Base-by-base conservation (phyloP, 805 yeast species). In the Kodamaea kaohsiungensis region DNA sequence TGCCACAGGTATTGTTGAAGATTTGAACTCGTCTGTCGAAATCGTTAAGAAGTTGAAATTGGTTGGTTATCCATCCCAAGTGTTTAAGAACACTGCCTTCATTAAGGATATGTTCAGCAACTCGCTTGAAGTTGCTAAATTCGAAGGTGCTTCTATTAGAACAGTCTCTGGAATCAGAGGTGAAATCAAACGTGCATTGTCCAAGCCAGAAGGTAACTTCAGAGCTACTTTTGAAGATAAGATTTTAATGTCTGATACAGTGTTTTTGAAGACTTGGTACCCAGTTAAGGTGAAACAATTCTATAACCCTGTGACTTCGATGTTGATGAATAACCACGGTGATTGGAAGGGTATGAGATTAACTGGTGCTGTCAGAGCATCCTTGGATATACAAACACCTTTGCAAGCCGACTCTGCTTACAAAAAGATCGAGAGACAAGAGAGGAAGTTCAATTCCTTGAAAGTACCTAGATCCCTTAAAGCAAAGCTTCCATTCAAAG, bases 141-240 rank as follows among this genome's bases (percentile, higher is more conserved):
- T 95, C 66, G 99, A 95, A 75, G 99, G 99, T 55, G 99, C 99
- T 0, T 87, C 91, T 46, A 91, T 95, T 66, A 88, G 91, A 70
- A 96, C 99, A 0, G 99, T 95, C 3, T 89, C 97, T 7, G 99
- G 99, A 56, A 91, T 95, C 55, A 80, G 99, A 61, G 99, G 99
- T 71, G 98, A 95, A 70, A 93, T 95, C 63, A 95, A 95, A 70
- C 80, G 98, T 59, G 99, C 98, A 0, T 77, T 95, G 57, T 83
- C 96, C 8, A 88, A 89, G 62, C 97, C 98, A 0, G 98, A 93
- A 50, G 99, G 99, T 10, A 86, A 88, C 69, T 96, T 81, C 78
- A 84, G 99, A 67, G 99, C 99, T 10, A 86, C 98, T 0, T 95
- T 95, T 71, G 99, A 95, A 71, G 99, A 95, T 69, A 93, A 92